phyloP scores from a whole-genome alignment of 108 stramenopile species.

The Bacterosira constricta region DNA sequence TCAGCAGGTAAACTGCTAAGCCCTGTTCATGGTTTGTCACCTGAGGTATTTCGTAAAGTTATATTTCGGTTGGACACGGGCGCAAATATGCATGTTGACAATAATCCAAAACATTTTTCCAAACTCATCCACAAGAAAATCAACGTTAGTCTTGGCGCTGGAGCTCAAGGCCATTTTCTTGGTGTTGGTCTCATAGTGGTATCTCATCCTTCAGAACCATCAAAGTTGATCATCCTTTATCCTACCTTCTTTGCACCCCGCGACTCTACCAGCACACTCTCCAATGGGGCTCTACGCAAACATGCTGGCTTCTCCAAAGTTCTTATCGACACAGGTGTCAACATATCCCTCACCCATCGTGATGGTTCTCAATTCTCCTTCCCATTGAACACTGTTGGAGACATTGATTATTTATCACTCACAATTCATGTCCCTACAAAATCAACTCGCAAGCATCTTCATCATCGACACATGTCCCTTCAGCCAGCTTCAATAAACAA shows the following conservation, averaged over 20 bases:
- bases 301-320: not conserved
- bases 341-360: too few relatives aligned
- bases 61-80: conserved; percentile 12
- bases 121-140: not conserved
- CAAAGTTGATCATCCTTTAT: not conserved
- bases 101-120: not conserved
- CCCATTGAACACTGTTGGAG: not conserved
- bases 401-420: not conserved
- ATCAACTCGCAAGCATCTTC: too few relatives aligned
- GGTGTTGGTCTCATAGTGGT: conserved; percentile 7
- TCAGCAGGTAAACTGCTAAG: too few relatives aligned
- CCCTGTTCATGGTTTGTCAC: too few relatives aligned
- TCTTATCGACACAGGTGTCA: not conserved
- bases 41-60: too few relatives aligned
- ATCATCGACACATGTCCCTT: too few relatives aligned
- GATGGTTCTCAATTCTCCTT: not conserved
- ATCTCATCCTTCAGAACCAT: not conserved
- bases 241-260: not conserved
- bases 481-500: conserved; percentile 9
- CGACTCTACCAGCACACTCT: not conserved
- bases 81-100: too few relatives aligned
- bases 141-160: too few relatives aligned
- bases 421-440: not conserved
- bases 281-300: not conserved
- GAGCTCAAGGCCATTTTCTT: not conserved